phyloP scores from a whole-genome alignment of 2,329 filamentous ascomycete species.

The Fusarium compactum region DNA sequence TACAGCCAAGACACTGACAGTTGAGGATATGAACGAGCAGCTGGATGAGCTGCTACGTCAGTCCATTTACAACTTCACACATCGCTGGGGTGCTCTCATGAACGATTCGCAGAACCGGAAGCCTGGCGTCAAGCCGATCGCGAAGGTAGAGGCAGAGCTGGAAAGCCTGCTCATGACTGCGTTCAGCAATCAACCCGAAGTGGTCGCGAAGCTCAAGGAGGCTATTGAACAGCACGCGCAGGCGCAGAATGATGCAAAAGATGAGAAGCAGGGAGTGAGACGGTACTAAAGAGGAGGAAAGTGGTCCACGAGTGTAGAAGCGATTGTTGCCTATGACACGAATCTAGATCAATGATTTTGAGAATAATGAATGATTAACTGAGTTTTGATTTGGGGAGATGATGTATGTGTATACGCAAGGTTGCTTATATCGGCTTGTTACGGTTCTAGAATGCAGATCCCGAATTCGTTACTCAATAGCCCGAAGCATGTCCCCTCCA shows the following conservation, averaged over 20 bases:
- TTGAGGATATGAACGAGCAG: constrained; percentile 73
- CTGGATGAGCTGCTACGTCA: constrained; percentile 72
- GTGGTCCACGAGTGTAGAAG: constrained; percentile 8
- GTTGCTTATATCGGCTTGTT: constrained; percentile 16
- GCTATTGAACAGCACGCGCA: constrained; percentile 69
- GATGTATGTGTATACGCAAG: background rate
- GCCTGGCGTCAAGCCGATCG: constrained; percentile 62
- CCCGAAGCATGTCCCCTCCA: constrained; percentile 14
- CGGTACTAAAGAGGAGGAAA: constrained; percentile 44
- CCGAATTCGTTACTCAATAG: constrained; percentile 23
- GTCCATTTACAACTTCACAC: constrained; percentile 73
- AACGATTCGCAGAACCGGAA: constrained; percentile 63
- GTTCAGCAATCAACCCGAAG: constrained; percentile 70
- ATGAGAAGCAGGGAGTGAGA: constrained; percentile 51
- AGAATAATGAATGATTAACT: constrained; percentile 1
- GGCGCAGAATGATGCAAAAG: constrained; percentile 61
- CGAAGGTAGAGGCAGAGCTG: constrained; percentile 67
- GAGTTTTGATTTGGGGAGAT: background rate
- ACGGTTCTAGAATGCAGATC: constrained; percentile 22
- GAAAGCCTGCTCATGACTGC: constrained; percentile 67
- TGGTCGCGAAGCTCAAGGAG: constrained; percentile 70
- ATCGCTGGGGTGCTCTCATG: constrained; percentile 66
- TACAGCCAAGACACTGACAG: constrained; percentile 56
- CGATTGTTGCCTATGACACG: constrained; percentile 5
- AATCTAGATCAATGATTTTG: constrained; percentile 7